Evolutionary conservation across 2,329 filamentous ascomycete genomes (phyloP), one percentile per base, ranked within the genome.

Genomic region (Aspergillus latus): DNA sequence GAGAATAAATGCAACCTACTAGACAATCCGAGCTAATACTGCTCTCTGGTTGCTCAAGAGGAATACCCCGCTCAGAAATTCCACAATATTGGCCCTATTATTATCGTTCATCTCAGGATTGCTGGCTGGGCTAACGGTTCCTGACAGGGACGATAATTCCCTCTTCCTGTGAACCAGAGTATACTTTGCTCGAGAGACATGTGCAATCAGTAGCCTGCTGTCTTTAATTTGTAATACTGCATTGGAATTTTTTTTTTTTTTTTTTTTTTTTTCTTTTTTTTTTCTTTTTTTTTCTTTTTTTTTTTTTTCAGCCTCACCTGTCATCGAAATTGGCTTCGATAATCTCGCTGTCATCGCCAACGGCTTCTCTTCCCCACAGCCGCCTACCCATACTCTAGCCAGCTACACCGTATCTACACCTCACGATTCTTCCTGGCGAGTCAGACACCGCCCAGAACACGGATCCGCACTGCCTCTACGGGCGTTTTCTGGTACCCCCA

Each of bases 221-320:
- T 37, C 10, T 9, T 42, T 29, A 10, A 5, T 34, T 2, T 11
- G 15, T n/a, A 7, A 34, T 43, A 11, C 2, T 9, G 5, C n/a
- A 43, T 51, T 34, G 29, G 28, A 13, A 3, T 3, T 29, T 42
- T 43, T 8, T 34, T 50, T 16, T 21, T 21, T 21, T 21, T 21
- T 21, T 21, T 21, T 21, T 21, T 21, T 3, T n/a, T n/a, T n/a
- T n/a, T n/a, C n/a, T 21, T 3, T 3, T 21, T 21, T 21, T 21
- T 21, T 21, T 2, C 29, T 10, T n/a, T 30, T 5, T 44, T n/a
- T 28, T 26, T 36, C 29, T 44, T n/a, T 28, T 32, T 16, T 21
- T 32, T 32, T 16, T 26, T 39, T 52, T 46, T 47, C 43, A 52
- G 50, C 50, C 50, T 47, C 50, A 47, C 32, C 50, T 52, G 50